Percentiles rank a stretch among this genome's conserved stretches.
phyloP scores from a whole-genome alignment of 148 eudicot genomes.

The Rhododendron molle region DNA sequence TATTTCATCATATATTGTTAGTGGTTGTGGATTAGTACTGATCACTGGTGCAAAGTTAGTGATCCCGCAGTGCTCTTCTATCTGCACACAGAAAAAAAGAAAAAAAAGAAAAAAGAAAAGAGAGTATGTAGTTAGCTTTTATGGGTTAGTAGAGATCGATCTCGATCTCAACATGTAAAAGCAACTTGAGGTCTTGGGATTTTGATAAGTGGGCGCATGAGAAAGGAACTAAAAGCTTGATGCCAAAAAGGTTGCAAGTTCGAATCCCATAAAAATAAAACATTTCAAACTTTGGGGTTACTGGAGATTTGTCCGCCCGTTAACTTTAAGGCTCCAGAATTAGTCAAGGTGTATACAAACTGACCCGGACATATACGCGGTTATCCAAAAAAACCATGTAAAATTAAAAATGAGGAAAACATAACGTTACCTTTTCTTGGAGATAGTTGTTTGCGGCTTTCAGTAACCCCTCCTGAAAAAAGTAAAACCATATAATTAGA shows the following conservation, averaged over 20 bases:
- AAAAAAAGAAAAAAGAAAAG: too few relatives aligned
- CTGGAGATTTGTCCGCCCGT: too few relatives aligned
- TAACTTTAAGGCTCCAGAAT: not conserved
- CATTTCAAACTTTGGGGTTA: too few relatives aligned
- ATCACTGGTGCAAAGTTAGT: conserved; percentile 34
- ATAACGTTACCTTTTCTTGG: conserved; percentile 58
- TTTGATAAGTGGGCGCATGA: too few relatives aligned
- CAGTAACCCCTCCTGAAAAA: conserved; percentile 63
- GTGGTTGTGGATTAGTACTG: conserved; percentile 41
- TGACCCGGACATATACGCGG: too few relatives aligned
- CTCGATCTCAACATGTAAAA: too few relatives aligned
- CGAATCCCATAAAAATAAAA: not conserved
- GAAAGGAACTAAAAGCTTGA: too few relatives aligned
- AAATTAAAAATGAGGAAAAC: not conserved
- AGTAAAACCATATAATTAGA: not conserved
- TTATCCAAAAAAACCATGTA: not conserved
- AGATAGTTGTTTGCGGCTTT: conserved; percentile 75
- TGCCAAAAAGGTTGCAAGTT: not conserved
- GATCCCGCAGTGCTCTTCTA: conserved; percentile 49
- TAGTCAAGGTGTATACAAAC: too few relatives aligned
- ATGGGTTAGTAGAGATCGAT: not conserved
- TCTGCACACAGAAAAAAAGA: conserved; percentile 26
- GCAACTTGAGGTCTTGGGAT: too few relatives aligned
- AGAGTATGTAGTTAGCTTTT: not conserved
- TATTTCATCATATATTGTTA: conserved; percentile 46